phyloP scores from a whole-genome alignment of 2,329 filamentous ascomycete genomes.

The Fusarium decemcellulare region DNA sequence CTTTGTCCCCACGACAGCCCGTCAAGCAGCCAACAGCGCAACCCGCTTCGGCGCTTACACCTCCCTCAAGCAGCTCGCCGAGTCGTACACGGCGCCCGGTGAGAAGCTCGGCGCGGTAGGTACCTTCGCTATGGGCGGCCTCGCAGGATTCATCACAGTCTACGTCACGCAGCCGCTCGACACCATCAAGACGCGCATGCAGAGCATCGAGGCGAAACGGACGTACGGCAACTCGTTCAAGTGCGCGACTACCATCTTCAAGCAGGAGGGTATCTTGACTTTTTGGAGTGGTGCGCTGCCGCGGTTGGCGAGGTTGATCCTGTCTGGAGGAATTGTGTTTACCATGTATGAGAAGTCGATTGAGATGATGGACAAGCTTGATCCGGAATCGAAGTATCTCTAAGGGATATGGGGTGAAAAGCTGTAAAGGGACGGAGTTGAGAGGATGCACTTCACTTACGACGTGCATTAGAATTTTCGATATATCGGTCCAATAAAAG shows the following conservation, averaged over 20 bases:
- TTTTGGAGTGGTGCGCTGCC: slow-evolving; percentile 97
- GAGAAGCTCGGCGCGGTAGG: slow-evolving; percentile 92
- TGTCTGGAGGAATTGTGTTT: slow-evolving; percentile 98
- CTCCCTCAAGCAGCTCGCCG: slow-evolving; percentile 89
- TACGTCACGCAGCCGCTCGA: slow-evolving; percentile 84
- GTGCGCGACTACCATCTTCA: slow-evolving; percentile 87
- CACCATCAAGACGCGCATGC: slow-evolving; percentile 98
- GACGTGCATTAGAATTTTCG: no score
- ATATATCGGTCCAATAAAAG: no score
- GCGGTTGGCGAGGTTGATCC: slow-evolving; percentile 83
- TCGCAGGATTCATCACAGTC: slow-evolving; percentile 93
- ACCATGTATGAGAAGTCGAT: slow-evolving; percentile 99
- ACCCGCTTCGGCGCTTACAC: slow-evolving; percentile 94
- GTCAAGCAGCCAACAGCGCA: slow-evolving; percentile 95
- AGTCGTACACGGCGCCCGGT: slow-evolving; percentile 92
- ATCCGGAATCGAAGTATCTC: slow-evolving; percentile 88
- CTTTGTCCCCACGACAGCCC: slow-evolving; percentile 92
- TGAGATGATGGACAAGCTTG: slow-evolving; percentile 83
- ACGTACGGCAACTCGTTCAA: slow-evolving; percentile 90
- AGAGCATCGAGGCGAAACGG: slow-evolving; percentile 87
- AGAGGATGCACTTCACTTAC: no score
- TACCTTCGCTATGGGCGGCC: slow-evolving; percentile 91
- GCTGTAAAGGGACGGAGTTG: no score
- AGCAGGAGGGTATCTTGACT: slow-evolving; percentile 88
- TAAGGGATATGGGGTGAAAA: slow-evolving; percentile 54